Percentiles rank a stretch among this genome's conserved stretches.
phyloP scores from a whole-genome alignment of 1,284 basidiomycete genomes.

The Afroboletus lepidellus region DNA sequence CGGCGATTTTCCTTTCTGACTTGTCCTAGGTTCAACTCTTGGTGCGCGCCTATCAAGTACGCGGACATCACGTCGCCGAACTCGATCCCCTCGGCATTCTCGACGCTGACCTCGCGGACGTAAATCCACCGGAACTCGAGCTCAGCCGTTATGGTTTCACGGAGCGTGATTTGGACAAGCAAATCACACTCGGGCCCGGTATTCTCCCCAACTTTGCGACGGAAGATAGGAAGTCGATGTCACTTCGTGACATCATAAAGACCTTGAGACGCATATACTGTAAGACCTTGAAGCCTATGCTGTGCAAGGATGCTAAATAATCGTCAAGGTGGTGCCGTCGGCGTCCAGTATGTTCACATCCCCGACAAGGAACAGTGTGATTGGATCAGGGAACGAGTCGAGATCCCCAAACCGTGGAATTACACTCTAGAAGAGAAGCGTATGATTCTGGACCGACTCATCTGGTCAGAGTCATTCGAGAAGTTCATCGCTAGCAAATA shows the following conservation, averaged over 20 bases:
- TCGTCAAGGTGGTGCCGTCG: slow-evolving; percentile 80
- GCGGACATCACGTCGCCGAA: slow-evolving; percentile 94
- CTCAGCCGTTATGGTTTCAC: slow-evolving; percentile 94
- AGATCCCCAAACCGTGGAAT: slow-evolving; percentile 97
- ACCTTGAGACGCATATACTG: slow-evolving; percentile 95
- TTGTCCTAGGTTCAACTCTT: slow-evolving; percentile 82
- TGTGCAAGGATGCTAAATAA: neutral
- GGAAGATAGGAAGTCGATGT: slow-evolving; percentile 84
- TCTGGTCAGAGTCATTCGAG: slow-evolving; percentile 99
- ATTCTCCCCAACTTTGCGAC: slow-evolving; percentile 94
- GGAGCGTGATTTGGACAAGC: slow-evolving; percentile 90
- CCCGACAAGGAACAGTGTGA: slow-evolving; percentile 98
- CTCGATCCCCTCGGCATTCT: slow-evolving; percentile 94
- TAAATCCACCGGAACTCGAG: slow-evolving; percentile 83
- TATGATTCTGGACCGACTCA: slow-evolving; percentile 97
- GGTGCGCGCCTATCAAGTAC: slow-evolving; percentile 97
- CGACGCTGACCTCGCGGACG: slow-evolving; percentile 79
- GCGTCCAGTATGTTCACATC: slow-evolving; percentile 98
- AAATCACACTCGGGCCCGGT: slow-evolving; percentile 92
- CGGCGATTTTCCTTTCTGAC: slow-evolving; percentile 6
- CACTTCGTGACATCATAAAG: slow-evolving; percentile 90
- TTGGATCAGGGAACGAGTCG: slow-evolving; percentile 97
- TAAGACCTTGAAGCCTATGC: slow-evolving; percentile 39
- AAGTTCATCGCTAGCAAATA: slow-evolving; percentile 98
- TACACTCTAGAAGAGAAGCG: slow-evolving; percentile 98